Base-by-base conservation (phyloP, 2,329 filamentous ascomycete genomes). In the Pestalotiopsis sp. region DNA sequence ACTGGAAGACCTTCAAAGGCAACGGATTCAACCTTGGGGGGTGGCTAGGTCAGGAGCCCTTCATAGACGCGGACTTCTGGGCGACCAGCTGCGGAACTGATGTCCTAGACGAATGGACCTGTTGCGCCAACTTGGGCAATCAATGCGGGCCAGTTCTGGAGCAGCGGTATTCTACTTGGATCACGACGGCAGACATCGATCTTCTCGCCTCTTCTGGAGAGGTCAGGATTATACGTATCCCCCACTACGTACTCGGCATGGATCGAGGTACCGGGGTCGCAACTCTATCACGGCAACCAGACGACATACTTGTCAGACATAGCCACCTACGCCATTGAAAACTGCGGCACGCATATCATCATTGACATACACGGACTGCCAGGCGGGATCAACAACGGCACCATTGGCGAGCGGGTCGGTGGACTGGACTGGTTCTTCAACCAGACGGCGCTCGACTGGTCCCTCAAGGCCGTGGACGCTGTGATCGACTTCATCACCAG, bases 381-480 rank as follows among this genome's bases (percentile, higher is more conserved):
- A n/a, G 69, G 69, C n/a, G 69, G 69, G 23, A 75, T 76, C 12
- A 74, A 74, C 73, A 77, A 9, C 71, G 74, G 23, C 73, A 78
- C 31, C 73, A 77, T 70, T 60, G 77, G 80, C 59, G 80, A 80
- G 68, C 73, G 71, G 60, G 69, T 63, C 3, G 76, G 75, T 13
- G 77, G 78, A 66, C 69, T 71, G 62, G 74, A 69, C 27, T 81
- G 79, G 79, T 81, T 80, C 73, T 71, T 77, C 68, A 81, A 78
- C 70, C 67, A 70, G 25, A 80, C 76, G 11, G 76, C 76, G 36
- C 70, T 81, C 11, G 74, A 77, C 52, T 79, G 76, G 55, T 79
- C 76, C 1, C 75, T 75, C 65, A 61, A 74, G 39, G 78, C 75
- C 7, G 72, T 80, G 52, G 77, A 79, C 20, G 72, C 72, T 2